Conservation (phyloP, 1,284 basidiomycete species). For the Lentinula novae-zelandiae region DNA sequence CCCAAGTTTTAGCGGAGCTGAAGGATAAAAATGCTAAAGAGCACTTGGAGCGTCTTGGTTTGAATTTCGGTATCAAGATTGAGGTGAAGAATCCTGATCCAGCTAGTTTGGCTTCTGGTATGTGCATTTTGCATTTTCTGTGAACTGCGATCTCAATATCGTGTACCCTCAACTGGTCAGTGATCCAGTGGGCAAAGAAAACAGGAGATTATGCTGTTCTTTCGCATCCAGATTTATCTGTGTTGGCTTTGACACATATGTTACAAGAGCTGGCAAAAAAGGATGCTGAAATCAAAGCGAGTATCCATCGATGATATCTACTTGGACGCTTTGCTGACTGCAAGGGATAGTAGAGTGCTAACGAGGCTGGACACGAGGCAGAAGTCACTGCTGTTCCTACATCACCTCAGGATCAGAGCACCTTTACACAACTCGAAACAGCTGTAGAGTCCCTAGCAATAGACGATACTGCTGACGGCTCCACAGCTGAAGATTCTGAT, state of each 20-base stretch:
- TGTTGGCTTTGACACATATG: constrained; percentile 87
- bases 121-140: constrained; percentile 19
- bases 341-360: constrained; percentile 22
- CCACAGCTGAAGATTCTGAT: constrained; percentile 12
- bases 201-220: constrained; percentile 96
- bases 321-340: neutral
- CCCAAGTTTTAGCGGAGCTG: constrained; percentile 85
- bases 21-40: constrained; percentile 84
- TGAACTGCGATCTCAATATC: neutral
- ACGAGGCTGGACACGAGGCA: neutral
- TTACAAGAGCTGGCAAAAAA: constrained; percentile 53
- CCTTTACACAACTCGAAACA: neutral
- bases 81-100: constrained; percentile 72
- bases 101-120: constrained; percentile 75
- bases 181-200: constrained; percentile 90
- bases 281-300: constrained; percentile 30
- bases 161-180: constrained; percentile 35
- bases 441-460: neutral
- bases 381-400: constrained; percentile 18
- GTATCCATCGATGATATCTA: neutral
- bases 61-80: constrained; percentile 74
- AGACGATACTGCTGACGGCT: neutral
- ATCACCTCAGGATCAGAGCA: neutral
- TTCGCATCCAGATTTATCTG: constrained; percentile 87
- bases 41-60: constrained; percentile 75